Conservation (phyloP, 305 asterid species). For the Stenogyne calaminthoides region DNA sequence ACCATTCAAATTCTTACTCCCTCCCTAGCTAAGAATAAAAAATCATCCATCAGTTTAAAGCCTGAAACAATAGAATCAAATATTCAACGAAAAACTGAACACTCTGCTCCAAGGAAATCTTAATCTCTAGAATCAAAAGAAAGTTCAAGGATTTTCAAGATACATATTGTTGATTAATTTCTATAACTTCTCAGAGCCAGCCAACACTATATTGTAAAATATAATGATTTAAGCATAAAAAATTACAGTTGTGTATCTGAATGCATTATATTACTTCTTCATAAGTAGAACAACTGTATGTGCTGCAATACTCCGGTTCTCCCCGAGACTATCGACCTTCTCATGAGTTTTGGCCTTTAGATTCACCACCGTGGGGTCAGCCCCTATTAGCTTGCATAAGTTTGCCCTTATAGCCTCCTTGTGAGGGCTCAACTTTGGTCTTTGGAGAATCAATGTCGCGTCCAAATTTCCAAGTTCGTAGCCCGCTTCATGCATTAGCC, state of each 20-base stretch:
- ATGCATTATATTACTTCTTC: slow-evolving; percentile 42
- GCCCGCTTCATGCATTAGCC: slow-evolving; percentile 84
- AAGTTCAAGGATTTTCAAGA: background rate
- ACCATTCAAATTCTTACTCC: too few relatives aligned
- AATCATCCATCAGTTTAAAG: too few relatives aligned
- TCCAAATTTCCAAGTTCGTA: slow-evolving; percentile 89
- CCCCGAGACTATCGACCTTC: slow-evolving; percentile 97
- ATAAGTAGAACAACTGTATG: slow-evolving; percentile 91
- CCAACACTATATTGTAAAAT: background rate
- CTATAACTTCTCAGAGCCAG: background rate
- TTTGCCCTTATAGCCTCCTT: slow-evolving; percentile 76
- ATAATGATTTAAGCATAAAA: background rate
- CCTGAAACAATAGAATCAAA: background rate
- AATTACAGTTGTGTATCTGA: background rate
- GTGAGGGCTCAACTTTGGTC: slow-evolving; percentile 90
- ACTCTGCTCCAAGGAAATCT: slow-evolving; percentile 7
- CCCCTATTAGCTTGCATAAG: slow-evolving; percentile 75
- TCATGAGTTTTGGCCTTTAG: slow-evolving; percentile 91
- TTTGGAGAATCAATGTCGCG: slow-evolving; percentile 84
- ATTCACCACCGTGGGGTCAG: slow-evolving; percentile 75
- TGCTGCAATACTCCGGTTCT: slow-evolving; percentile 96
- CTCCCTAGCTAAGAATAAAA: too few relatives aligned
- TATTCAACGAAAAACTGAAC: background rate
- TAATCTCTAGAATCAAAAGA: background rate
- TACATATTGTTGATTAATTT: background rate